Evolutionary conservation across 768 basidiomycete genomes (phyloP).

Genomic region (Rhodotorula taiwanensis): DNA sequence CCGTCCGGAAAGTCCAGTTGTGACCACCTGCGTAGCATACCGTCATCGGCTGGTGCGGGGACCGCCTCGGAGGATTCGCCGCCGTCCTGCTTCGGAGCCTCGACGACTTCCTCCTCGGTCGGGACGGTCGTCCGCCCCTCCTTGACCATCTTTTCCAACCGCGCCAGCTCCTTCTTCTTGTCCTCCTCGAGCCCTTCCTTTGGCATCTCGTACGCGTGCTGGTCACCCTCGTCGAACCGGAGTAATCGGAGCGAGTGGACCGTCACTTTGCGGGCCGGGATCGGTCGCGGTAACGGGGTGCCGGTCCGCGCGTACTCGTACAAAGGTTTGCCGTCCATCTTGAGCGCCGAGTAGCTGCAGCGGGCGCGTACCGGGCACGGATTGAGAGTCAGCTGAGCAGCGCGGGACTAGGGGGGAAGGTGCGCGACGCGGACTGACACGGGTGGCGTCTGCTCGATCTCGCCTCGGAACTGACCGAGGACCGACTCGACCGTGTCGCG

Average conservation of each 20-base stretch:
- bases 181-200: constrained; percentile 60
- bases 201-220: constrained; percentile 75
- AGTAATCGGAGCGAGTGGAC: constrained; percentile 72
- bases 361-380: background rate
- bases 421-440: constrained; percentile 54
- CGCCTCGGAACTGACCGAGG: constrained; percentile 69
- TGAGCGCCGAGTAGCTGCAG: constrained; percentile 85
- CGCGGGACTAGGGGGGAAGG: constrained; percentile 4
- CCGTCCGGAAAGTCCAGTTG: no score
- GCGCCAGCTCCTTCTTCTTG: constrained; percentile 63
- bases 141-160: constrained; percentile 50
- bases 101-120: constrained; percentile 8
- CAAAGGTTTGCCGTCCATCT: constrained; percentile 93
- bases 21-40: no score
- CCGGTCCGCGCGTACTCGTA: constrained; percentile 92
- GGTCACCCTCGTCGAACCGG: constrained; percentile 59
- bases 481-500: constrained; percentile 62
- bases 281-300: constrained; percentile 86
- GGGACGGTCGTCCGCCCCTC: constrained; percentile 16
- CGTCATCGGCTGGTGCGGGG: no score
- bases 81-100: no score
- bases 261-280: constrained; percentile 73
- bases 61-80: no score
- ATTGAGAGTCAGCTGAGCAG: background rate
- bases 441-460: constrained; percentile 84